Evolutionary conservation across 257 asterid genomes (phyloP).

Genomic region (Fraxinus anomala): DNA sequence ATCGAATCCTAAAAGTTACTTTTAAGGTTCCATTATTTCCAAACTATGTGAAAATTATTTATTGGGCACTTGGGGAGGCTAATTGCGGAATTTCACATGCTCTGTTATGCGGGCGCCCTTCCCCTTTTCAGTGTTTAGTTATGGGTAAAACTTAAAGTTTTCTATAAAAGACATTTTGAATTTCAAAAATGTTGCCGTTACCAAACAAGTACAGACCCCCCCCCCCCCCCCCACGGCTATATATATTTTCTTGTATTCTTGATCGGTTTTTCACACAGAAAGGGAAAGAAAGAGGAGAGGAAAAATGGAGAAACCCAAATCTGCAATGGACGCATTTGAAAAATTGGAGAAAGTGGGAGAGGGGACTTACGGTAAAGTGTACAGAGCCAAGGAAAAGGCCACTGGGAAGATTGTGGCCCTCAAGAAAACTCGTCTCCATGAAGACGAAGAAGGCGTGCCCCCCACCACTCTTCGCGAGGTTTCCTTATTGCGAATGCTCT

Average conservation of each 20-base stretch:
- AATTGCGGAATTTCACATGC: constrained; percentile 18
- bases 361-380: constrained; percentile 93
- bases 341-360: constrained; percentile 95
- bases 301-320: constrained; percentile 45
- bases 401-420: constrained; percentile 89
- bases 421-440: constrained; percentile 93
- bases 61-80: constrained; percentile 29
- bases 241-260: constrained; percentile 17
- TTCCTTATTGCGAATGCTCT: constrained; percentile 85
- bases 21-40: too few species aligned
- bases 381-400: constrained; percentile 89
- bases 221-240: constrained; percentile 15
- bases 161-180: too few species aligned
- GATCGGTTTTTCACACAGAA: not conserved
- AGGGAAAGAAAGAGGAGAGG: constrained; percentile 6
- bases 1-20: too few species aligned
- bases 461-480: constrained; percentile 98
- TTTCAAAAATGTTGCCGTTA: constrained; percentile 44
- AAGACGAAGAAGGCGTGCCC: constrained; percentile 97
- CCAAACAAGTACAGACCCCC: not conserved
- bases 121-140: not conserved
- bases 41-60: too few species aligned
- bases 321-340: constrained; percentile 90
- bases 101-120: not conserved
- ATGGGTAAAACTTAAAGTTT: too few species aligned